phyloP scores from a whole-genome alignment of 2,329 filamentous ascomycete genomes.

The Microsporum audouinii region DNA sequence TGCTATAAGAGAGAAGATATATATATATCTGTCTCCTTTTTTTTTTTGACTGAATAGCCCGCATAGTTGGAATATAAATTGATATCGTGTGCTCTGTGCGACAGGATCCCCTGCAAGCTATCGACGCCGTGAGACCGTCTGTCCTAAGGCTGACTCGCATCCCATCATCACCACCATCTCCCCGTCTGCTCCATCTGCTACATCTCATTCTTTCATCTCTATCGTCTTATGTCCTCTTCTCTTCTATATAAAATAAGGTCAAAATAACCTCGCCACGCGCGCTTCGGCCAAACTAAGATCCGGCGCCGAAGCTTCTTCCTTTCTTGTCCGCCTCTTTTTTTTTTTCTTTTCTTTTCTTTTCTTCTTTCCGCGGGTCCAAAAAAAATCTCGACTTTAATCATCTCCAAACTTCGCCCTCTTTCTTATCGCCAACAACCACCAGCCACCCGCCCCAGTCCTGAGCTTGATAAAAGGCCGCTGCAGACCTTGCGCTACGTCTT shows the following conservation, averaged over 20 bases:
- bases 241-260: not conserved
- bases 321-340: not conserved
- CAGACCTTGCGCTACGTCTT: not conserved
- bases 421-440: not conserved
- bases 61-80: not conserved
- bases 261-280: constrained; percentile 5
- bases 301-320: not conserved
- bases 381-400: not conserved
- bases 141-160: not conserved
- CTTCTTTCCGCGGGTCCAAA: not conserved
- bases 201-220: not conserved
- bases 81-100: not conserved
- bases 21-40: not conserved
- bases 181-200: not conserved
- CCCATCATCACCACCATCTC: not conserved
- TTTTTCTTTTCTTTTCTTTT: not conserved
- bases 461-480: not conserved
- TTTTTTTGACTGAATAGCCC: no score
- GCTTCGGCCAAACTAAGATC: not conserved
- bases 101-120: not conserved
- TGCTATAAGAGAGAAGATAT: not conserved
- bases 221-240: not conserved
- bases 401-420: not conserved
- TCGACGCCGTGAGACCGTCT: not conserved
- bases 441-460: not conserved